Base-by-base conservation (phyloP, 805 yeast species). In the Alloascoidea africana region DNA sequence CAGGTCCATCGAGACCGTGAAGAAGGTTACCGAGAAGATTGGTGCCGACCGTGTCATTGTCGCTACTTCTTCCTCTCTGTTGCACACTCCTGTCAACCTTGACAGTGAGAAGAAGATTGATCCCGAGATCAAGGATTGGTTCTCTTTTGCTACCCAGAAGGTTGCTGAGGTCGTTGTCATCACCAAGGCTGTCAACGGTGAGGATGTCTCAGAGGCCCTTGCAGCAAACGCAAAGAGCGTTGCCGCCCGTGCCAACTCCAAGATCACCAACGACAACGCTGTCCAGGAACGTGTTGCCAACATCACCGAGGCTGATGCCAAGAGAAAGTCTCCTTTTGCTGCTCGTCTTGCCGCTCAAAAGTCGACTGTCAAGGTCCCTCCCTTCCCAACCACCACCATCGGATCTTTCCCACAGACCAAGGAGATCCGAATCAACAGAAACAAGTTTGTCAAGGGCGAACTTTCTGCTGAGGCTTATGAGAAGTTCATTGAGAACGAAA, bases 331-430 rank as follows among this genome's bases (percentile, higher is more conserved):
- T 53, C 77, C 91, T 45, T 91, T 91, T 77, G 75, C 80, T 52
- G 70, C 63, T 49, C 84, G 99, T 73, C 75, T 84, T 58, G 79
- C 68, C 52, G 87, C 76, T 53, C 98, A 91, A 73, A 73, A 83
- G 70, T 67, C 64, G 53, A 69, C 76, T 60, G 83, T 82, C 73
- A 82, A 91, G 73, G 73, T 91, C 63, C 98, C 99, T 53, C 69
- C 83, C 59, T 91, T 91, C 95, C 99, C 99, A 68, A 91, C 99
- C 61, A 91, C 99, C 63, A 91, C 98, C 56, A 91, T 91, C 65
- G 99, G 99, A 66, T 91, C 99, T 48, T 91, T 91, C 96, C 99
- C 99, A 55, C 99, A 91, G 76, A 91, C 99, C 65, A 85, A 86
- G 74, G 98, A 91, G 65, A 91, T 91, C 69, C 84, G 98, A 75